Evolutionary conservation across 2,329 filamentous ascomycete genomes (phyloP), one percentile per base, ranked within the genome.

Genomic region (Ceratocystiopsis brevicomis): DNA sequence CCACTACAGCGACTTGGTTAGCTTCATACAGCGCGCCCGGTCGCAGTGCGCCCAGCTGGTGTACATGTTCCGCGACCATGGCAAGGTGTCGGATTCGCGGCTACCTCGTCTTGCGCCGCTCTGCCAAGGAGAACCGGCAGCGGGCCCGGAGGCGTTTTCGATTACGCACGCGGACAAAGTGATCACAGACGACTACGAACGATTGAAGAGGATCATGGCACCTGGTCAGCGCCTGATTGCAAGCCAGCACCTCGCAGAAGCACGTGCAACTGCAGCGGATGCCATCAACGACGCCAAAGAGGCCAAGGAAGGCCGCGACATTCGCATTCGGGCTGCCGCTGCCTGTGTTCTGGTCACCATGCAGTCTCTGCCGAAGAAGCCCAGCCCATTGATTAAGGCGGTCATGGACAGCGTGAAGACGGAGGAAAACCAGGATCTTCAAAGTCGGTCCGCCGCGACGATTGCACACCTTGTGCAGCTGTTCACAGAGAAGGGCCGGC

Each of bases 351-450:
- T 96, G 45, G 81, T 98, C 40, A 81, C 86, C n/a, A 78, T 96
- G 62, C 76, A 78, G 45, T 71, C 81, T 30, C 70, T 95, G 11
- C 88, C 92, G 0, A 96, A 94, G 71, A 96, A 93, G 57, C 86
- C 88, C 11, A 86, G 84, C 48, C 74, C 79, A 16, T 76, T 94
- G 13, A 98, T 98, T 62, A 95, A 94, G 61, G 84, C 78, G 3
- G 82, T 98, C 60, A 98, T 98, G 90, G 90, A 98, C 58, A 96
- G 88, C 54, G 74, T 98, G 55, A 98, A 96, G 61, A 78, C 77
- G 35, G 92, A 98, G 57, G 90, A 95, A 53, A 96, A 92, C 54
- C 62, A 80, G 25, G 83, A 90, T 51, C 67, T 98, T 1, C 90
- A 98, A 58, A 76, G 74, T 52, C 81, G 88, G 19, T 94, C 88